Base-by-base conservation (phyloP, 2,329 filamentous ascomycete genomes). In the Arthrobotrys musiformis region DNA sequence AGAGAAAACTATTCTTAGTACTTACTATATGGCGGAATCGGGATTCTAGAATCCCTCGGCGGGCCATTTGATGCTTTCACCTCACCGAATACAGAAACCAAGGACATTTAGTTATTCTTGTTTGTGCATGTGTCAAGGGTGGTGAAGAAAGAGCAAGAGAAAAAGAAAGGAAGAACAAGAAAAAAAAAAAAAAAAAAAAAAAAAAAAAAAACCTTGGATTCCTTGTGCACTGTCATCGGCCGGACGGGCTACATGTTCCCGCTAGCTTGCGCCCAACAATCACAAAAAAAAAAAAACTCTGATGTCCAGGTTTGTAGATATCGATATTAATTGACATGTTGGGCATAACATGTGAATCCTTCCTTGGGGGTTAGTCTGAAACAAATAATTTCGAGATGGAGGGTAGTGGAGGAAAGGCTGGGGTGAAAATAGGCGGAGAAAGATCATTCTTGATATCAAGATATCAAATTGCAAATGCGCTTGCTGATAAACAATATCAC, bases 21-120 rank as follows among this genome's bases (percentile, higher is more conserved):
- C 11, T 42, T 42, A 19, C 15, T 6, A 42, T 15, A 11, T 6
- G 44, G 44, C 63, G 54, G 63, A 26, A 62, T 68, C 62, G 64
- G 63, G 64, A 42, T 76, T 76, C 72, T 76, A 70, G 72, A 70
- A 76, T 70, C 60, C 48, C 64, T 64, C 8, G 48, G 35, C 35
- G 54, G 22, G 5, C 5, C 30, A 5, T 35, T 35, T 35, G 11
- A 35, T 35, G 5, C 30, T 35, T n/a, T 26, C 35, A 30, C 35
- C 54, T 52, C 46, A 33, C 66, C 40, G 35, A 42, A 42, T 42
- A 17, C 19, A 6, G 40, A 42, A 6, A 15, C 40, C 40, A 19
- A n/a, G 67, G 56, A 63, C 24, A 19, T 22, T 50, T 40, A n/a
- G n/a, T n/a, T n/a, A n/a, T n/a, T n/a, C n/a, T n/a, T 6, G 37